Base-by-base conservation (phyloP, 495 filamentous ascomycete species). In the Podospora fimiseda region DNA sequence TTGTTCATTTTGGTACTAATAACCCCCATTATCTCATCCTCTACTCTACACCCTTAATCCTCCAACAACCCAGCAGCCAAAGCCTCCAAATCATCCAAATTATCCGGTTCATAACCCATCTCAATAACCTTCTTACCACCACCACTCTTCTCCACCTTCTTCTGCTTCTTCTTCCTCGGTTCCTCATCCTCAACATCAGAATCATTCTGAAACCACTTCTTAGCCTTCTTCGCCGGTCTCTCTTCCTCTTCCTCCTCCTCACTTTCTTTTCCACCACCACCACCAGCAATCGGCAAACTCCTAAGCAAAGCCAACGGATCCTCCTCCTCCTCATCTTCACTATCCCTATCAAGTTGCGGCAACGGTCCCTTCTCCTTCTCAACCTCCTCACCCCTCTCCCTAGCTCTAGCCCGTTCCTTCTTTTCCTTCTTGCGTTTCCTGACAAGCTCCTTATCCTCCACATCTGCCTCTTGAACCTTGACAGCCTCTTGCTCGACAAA, bases 41-140 rank as follows among this genome's bases (percentile, higher is more conserved):
- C n/a, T n/a, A n/a, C n/a, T n/a, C n/a, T n/a, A n/a, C n/a, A n/a
- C n/a, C 6, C 15, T 39, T 54, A 76, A 47, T 73, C 76, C 48
- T 79, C 85, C 61, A 97, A 74, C 63, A 96, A 71, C 1, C 88
- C 90, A 57, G 85, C 81, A 57, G 92, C 92, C 78, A 95, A 62
- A 49, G 85, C 83, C 70, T 97, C 92, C 66, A 96, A 72, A 76
- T 96, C 89, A 61, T 92, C 88, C 71, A 96, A 68, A 20, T 86
- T 95, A 68, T 91, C 83, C 50, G 89, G 88, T 68, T 86, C 82
- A 38, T 81, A 71, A 20, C 73, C 74, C 54, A 78, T 73, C 57
- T 79, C 72, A 57, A 79, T 75, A 43, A 80, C 72, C 61, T 70
- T 78, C 56, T 65, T 75, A 42, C 58, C 58, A 2, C 64, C 63